Evolutionary conservation across 768 basidiomycete genomes (phyloP).

Genomic region (Lactarius vividus): DNA sequence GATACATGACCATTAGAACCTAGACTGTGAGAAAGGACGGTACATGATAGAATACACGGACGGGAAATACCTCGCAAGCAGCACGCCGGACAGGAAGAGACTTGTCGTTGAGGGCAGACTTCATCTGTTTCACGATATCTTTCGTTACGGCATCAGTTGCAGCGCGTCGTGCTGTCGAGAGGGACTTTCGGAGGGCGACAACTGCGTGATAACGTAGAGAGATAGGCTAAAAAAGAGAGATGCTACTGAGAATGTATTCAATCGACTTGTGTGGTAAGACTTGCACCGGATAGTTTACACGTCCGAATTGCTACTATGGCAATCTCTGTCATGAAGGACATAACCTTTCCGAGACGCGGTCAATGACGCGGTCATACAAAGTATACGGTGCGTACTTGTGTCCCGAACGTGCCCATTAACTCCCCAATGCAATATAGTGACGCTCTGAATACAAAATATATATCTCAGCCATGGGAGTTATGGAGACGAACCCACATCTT

Average conservation of each 20-base stretch:
- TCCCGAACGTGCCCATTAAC: constrained; percentile 79
- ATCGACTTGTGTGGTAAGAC: constrained; percentile 32
- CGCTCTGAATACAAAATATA: constrained; percentile 47
- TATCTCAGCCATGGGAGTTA: background rate
- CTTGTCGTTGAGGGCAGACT: constrained; percentile 73
- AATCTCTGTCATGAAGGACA: constrained; percentile 94
- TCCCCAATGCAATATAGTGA: constrained; percentile 87
- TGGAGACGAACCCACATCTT: constrained; percentile 54
- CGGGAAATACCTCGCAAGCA: constrained; percentile 60
- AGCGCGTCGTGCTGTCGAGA: constrained; percentile 79
- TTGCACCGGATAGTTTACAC: constrained; percentile 67
- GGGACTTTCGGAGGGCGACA: constrained; percentile 69
- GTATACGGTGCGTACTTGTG: constrained; percentile 57
- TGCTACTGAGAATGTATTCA: constrained; percentile 4
- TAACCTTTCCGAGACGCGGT: constrained; percentile 56
- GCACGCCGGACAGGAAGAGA: constrained; percentile 82
- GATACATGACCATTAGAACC: constrained; percentile 59
- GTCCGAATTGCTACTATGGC: constrained; percentile 62
- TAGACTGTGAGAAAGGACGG: constrained; percentile 33
- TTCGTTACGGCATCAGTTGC: constrained; percentile 73
- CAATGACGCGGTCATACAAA: constrained; percentile 1
- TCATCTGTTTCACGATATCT: constrained; percentile 85
- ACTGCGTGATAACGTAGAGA: constrained; percentile 83
- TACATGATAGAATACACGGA: background rate
- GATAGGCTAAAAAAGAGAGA: constrained; percentile 52